Evolutionary conservation across 305 asterid genomes (phyloP).

Genomic region (Stenogyne calaminthoides): DNA sequence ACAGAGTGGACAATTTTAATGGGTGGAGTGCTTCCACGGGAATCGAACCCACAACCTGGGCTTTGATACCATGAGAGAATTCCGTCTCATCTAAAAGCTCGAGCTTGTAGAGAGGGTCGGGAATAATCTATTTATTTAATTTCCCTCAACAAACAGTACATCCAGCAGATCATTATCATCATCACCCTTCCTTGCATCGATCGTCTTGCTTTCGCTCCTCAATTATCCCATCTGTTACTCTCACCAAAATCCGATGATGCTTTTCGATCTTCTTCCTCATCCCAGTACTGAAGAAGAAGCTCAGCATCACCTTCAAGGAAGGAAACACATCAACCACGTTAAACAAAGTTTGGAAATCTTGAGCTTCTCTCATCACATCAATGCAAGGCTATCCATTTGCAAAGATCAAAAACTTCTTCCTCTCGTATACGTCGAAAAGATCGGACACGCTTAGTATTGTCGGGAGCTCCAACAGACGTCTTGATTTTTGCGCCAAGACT

Average conservation of each 20-base stretch:
- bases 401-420: not conserved
- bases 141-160: no score
- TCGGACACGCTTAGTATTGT: constrained; percentile 28
- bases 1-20: no score
- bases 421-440: constrained; percentile 28
- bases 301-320: not conserved
- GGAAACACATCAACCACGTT: not conserved
- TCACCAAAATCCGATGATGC: not conserved
- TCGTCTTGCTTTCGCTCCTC: constrained; percentile 7
- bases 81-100: no score
- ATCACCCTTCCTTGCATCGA: not conserved
- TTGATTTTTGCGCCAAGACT: constrained; percentile 39
- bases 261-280: constrained; percentile 14
- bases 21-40: no score
- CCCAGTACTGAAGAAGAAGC: constrained; percentile 11
- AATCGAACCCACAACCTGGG: no score
- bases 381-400: not conserved
- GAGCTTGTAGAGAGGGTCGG: no score
- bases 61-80: no score
- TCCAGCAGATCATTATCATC: constrained; percentile 12
- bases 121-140: no score
- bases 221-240: not conserved
- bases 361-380: not conserved
- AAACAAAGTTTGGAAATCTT: not conserved
- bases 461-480: not conserved